These are phyloP conservation scores for Coemansia sp. DNA, from an alignment of 192 early-diverging fungal genomes.

Conservation along the genomic window DNA sequence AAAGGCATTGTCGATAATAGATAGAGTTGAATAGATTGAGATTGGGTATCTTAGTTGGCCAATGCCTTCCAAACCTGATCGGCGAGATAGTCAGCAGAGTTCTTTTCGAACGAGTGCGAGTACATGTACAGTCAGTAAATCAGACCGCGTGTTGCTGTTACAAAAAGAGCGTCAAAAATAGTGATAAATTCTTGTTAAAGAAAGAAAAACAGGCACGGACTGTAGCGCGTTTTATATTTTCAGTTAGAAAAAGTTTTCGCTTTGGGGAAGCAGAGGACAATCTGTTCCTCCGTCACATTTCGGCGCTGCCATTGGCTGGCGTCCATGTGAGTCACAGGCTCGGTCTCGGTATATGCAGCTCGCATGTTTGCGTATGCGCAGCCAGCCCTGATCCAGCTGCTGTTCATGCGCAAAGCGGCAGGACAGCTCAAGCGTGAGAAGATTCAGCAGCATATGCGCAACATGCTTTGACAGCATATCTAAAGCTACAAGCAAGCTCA, in stretches of 20 bases:
- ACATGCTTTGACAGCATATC: no score
- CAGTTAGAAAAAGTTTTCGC: not conserved
- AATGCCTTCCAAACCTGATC: conserved; percentile 64
- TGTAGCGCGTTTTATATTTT: not conserved
- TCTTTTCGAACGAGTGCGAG: conserved; percentile 80
- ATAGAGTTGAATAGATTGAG: conserved; percentile 10
- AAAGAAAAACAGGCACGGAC: not conserved
- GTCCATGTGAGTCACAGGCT: conserved; percentile 18
- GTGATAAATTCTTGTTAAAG: not conserved
- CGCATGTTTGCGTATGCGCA: not conserved
- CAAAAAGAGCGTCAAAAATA: not conserved
- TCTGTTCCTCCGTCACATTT: not conserved
- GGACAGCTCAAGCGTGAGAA: no score
- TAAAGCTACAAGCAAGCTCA: not conserved
- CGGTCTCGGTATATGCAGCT: not conserved
- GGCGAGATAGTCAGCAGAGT: conserved; percentile 87
- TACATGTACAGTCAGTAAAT: conserved; percentile 56
- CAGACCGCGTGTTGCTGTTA: not conserved
- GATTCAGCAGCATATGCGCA: no score
- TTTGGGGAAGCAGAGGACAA: not conserved
- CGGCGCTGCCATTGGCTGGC: not conserved
- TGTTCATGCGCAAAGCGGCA: no score
- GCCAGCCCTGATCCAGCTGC: not conserved
- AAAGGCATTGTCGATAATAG: conserved; percentile 26
- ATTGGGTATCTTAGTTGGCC: conserved; percentile 28